Percentiles rank a stretch among this genome's conserved stretches.
phyloP scores from a whole-genome alignment of 805 yeast species.

The Spathaspora sp. region DNA sequence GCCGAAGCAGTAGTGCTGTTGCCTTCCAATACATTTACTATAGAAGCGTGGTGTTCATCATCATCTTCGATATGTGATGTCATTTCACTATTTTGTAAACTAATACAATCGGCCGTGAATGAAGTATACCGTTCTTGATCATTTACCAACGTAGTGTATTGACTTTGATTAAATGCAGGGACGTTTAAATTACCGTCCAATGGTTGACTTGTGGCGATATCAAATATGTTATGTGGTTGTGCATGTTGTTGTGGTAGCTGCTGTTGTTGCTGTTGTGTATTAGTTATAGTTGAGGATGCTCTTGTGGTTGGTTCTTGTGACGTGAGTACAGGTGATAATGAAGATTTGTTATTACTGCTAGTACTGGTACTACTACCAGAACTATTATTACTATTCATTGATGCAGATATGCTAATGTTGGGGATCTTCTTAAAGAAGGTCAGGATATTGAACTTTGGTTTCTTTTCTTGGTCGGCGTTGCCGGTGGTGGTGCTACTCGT shows the following conservation, averaged over 20 bases:
- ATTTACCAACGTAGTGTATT: constrained; percentile 1
- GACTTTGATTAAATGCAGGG: neutral
- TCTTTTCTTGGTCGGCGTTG: constrained; percentile 6
- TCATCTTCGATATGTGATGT: constrained; percentile 8
- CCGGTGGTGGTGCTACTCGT: too few species aligned
- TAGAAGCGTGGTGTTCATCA: neutral
- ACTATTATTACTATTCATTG: neutral
- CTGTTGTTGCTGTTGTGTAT: too few species aligned
- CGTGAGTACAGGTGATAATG: neutral
- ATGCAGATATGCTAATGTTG: neutral
- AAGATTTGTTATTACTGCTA: neutral
- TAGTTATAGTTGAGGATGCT: neutral
- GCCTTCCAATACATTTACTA: neutral
- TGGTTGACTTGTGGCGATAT: neutral
- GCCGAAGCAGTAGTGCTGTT: neutral
- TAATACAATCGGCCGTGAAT: constrained; percentile 34
- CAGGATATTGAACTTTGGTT: constrained; percentile 6
- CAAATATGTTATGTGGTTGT: neutral
- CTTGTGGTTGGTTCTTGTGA: neutral
- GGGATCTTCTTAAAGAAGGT: constrained; percentile 5
- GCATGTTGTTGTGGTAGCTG: neutral
- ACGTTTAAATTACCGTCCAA: neutral
- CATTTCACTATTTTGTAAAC: constrained; percentile 37
- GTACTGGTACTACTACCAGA: neutral
- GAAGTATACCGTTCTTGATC: constrained; percentile 22